Conservation (phyloP, 352 stramenopile genomes). For the Bremia lactucae region DNA sequence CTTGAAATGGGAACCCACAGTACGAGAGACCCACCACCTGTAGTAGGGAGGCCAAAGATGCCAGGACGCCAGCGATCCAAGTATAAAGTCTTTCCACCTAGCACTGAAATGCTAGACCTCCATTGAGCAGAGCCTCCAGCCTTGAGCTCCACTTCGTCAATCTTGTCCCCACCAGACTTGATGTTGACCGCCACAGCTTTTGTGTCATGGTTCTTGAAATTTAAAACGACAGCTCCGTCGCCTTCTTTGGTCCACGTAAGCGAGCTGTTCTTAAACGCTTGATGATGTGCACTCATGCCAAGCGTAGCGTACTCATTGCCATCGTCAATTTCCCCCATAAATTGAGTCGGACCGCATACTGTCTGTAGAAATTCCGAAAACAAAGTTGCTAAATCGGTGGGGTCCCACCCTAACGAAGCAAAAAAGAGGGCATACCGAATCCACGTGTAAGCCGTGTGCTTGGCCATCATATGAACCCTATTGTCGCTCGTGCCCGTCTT, state of each 20-base stretch:
- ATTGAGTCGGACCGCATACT: slow-evolving; percentile 39
- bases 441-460: slow-evolving; percentile 23
- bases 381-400: slow-evolving; percentile 32
- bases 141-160: slow-evolving; percentile 25
- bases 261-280: slow-evolving; percentile 32
- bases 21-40: slow-evolving; percentile 44
- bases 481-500: slow-evolving; percentile 22
- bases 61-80: slow-evolving; percentile 50
- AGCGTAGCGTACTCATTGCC: slow-evolving; percentile 23
- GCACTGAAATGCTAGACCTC: slow-evolving; percentile 20
- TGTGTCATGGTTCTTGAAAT: slow-evolving; percentile 32
- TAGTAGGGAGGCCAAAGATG: slow-evolving; percentile 40
- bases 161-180: slow-evolving; percentile 27
- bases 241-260: slow-evolving; percentile 30
- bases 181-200: slow-evolving; percentile 37
- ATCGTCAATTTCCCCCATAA: slow-evolving; percentile 41
- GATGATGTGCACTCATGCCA: slow-evolving; percentile 23
- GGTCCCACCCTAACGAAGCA: slow-evolving; percentile 30
- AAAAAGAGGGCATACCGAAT: slow-evolving; percentile 24
- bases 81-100: slow-evolving; percentile 56
- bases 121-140: slow-evolving; percentile 24
- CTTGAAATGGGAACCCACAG: slow-evolving; percentile 35
- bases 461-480: slow-evolving; percentile 20
- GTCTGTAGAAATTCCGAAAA: slow-evolving; percentile 41
- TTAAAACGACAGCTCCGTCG: slow-evolving; percentile 24